phyloP scores from a whole-genome alignment of 441 rosid species.

The Pelargonium citronellum region DNA sequence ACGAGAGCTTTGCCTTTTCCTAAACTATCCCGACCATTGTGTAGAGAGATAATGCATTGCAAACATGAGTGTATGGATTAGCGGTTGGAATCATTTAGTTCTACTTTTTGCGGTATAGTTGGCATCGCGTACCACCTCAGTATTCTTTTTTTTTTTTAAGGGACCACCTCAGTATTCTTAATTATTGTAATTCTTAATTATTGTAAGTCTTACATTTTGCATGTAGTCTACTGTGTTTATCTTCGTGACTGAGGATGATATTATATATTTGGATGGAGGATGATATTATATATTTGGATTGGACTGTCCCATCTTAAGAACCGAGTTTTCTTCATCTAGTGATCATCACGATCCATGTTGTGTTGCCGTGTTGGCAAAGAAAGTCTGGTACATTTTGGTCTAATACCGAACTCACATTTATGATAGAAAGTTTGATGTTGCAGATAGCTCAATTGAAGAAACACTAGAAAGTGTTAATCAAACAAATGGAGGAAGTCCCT shows the following conservation, averaged over 20 bases:
- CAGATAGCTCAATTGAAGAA: conserved; percentile 32
- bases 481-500: conserved; percentile 36
- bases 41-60: too few relatives aligned
- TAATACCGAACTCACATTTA: conserved; percentile 16
- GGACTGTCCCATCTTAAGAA: background rate
- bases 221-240: background rate
- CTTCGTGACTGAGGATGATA: background rate
- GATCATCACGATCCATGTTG: background rate
- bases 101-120: background rate
- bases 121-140: background rate
- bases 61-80: too few relatives aligned
- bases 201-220: too few relatives aligned
- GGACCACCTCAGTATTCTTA: too few relatives aligned
- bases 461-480: conserved; percentile 27
- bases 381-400: conserved; percentile 1
- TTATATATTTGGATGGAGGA: too few relatives aligned
- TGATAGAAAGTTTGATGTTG: conserved; percentile 26
- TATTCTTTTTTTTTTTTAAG: too few relatives aligned
- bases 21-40: too few relatives aligned
- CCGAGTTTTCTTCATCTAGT: conserved; percentile 17
- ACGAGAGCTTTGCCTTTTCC: too few relatives aligned
- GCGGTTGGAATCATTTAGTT: too few relatives aligned
- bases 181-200: too few relatives aligned
- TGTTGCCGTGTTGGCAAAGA: background rate
- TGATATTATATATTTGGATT: background rate